Conservation (phyloP, 2,329 filamentous ascomycete species). For the Aciculosporium take region DNA sequence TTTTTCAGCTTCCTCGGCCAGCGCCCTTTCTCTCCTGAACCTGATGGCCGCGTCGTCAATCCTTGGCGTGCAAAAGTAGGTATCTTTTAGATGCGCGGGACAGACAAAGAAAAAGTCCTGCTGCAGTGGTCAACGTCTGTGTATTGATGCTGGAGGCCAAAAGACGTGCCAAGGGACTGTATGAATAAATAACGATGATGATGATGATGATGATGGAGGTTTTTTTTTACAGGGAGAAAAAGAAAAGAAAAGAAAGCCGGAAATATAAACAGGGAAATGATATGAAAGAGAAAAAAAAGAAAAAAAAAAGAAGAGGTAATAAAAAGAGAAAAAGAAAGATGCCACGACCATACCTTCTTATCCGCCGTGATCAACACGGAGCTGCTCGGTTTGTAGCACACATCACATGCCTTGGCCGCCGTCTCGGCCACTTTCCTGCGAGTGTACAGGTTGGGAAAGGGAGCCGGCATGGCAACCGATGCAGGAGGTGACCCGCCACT, state of each 20-base stretch:
- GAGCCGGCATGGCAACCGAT: constrained; percentile 8
- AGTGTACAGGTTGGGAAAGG: constrained; percentile 65
- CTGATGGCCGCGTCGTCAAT: constrained; percentile 53
- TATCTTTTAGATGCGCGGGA: constrained; percentile 66
- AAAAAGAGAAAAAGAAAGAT: not conserved
- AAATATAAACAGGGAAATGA: too few relatives aligned
- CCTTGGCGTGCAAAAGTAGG: constrained; percentile 63
- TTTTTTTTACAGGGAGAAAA: too few relatives aligned
- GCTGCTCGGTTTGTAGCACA: constrained; percentile 79
- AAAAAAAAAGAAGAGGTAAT: too few relatives aligned
- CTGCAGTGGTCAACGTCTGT: not conserved
- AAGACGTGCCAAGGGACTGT: too few relatives aligned
- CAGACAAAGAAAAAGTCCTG: constrained; percentile 88
- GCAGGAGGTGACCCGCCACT: not conserved
- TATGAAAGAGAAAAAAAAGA: too few relatives aligned
- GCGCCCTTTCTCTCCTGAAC: constrained; percentile 45
- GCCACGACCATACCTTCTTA: constrained; percentile 52
- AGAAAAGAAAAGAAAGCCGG: too few relatives aligned
- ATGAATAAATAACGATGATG: too few relatives aligned
- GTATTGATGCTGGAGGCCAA: not conserved
- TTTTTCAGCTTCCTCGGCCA: constrained; percentile 49
- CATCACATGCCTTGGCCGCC: constrained; percentile 70
- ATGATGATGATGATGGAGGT: too few relatives aligned
- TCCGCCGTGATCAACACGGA: constrained; percentile 82
- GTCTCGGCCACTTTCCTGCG: constrained; percentile 76